Evolutionary conservation across 495 filamentous ascomycete species (phyloP), one percentile per base, ranked within the genome.

Genomic region (Aspergillus carlsbadensis): DNA sequence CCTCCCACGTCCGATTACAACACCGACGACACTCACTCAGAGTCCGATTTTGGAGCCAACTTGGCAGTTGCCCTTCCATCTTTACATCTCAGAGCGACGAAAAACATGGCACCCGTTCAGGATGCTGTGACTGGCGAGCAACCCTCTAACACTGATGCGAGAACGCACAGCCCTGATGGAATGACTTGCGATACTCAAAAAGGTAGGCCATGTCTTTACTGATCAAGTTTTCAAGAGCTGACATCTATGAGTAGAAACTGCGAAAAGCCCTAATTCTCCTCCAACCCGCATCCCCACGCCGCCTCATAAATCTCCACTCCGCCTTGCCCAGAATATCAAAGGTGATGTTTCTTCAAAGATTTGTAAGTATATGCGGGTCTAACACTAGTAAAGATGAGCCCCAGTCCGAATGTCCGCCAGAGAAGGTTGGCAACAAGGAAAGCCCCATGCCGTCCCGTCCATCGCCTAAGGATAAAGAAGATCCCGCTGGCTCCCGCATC

Each of bases 401-500:
- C n/a, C 35, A 49, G 14, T 29, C 35, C 31, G 6, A 15, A n/a
- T 33, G 17, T 10, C 7, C 15, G 20, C 14, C 34, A 6, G 8
- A 48, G n/a, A 35, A 8, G 10, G 15, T 17, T 13, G 8, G 34
- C 39, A 15, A 17, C 1, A 20, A 40, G n/a, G 14, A 14, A 14
- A 40, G 22, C 26, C 0, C 40, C 3, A 17, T 11, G 10, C 8
- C 21, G 6, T 13, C 44, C 2, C 24, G 50, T 8, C 17, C 45
- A 21, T 22, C 43, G n/a, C 10, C 20, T 1, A 41, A 33, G 24
- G 34, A 26, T 2, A 36, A 24, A 10, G 54, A 39, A 24, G 36
- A 57, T n/a, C 43, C 10, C 8, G 5, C 26, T n/a, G 22, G 21
- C 42, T 58, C 56, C 1, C 34, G 41, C 8, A 50, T 60, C 18